Evolutionary conservation across 164 flowering plant species (phyloP).

Genomic region (Platanus orientalis): DNA sequence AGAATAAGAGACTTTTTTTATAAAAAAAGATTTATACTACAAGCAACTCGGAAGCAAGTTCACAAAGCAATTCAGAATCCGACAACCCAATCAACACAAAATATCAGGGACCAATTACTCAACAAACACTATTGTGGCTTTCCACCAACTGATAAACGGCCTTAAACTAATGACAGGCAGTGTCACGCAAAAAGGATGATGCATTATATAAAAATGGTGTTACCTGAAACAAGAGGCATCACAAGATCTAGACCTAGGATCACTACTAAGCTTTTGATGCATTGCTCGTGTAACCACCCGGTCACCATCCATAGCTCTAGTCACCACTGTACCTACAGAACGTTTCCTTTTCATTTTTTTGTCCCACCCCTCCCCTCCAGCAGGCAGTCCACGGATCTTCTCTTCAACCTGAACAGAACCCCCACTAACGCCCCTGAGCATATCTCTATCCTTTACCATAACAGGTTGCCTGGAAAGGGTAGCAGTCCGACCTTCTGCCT

Average conservation of each 20-base stretch:
- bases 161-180: neutral
- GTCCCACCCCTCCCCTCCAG: slow-evolving; percentile 90
- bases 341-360: slow-evolving; percentile 85
- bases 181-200: neutral
- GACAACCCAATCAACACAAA: too few species aligned
- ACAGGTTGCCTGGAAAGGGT: slow-evolving; percentile 41
- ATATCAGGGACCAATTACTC: too few species aligned
- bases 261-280: slow-evolving; percentile 47
- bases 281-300: slow-evolving; percentile 50
- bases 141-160: neutral
- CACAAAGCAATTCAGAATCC: neutral
- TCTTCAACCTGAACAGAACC: slow-evolving; percentile 60
- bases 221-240: slow-evolving; percentile 62
- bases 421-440: slow-evolving; percentile 45
- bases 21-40: too few species aligned
- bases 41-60: neutral
- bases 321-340: slow-evolving; percentile 51
- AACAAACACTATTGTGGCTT: neutral
- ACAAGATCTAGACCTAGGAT: slow-evolving; percentile 40
- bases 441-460: slow-evolving; percentile 58
- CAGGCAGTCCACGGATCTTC: slow-evolving; percentile 67
- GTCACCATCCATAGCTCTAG: slow-evolving; percentile 51
- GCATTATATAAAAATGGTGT: neutral
- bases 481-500: slow-evolving; percentile 64
- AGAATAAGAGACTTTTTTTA: too few species aligned